Conservation (phyloP, 345 rosid genomes). For the Angophora floribunda region DNA sequence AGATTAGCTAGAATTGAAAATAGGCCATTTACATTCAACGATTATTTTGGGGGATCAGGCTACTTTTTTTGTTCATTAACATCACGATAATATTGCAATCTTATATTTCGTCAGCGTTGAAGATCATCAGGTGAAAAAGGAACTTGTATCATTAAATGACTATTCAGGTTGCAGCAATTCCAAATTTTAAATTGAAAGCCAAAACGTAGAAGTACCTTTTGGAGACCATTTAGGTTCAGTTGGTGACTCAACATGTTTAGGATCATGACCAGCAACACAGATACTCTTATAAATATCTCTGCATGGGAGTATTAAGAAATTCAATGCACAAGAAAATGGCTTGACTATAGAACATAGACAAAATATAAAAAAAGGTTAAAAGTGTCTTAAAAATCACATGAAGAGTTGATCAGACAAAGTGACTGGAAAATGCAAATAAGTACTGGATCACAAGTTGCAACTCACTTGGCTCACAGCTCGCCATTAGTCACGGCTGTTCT, state of each 20-base stretch:
- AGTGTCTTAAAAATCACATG: background rate
- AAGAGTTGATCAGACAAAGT: background rate
- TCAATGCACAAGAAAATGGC: background rate
- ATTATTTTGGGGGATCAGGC: background rate
- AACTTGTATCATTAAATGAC: background rate
- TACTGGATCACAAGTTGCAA: background rate
- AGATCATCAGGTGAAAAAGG: background rate
- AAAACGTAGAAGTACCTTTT: conserved; percentile 32
- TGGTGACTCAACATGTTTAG: conserved; percentile 71
- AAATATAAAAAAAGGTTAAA: background rate
- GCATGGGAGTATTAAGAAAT: conserved; percentile 4
- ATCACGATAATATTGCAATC: background rate
- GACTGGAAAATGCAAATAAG: background rate
- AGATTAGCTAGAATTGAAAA: background rate
- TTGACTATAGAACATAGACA: background rate
- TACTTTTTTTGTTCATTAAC: background rate
- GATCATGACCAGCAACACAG: conserved; percentile 79
- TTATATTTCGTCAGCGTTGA: background rate
- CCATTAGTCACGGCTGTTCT: background rate
- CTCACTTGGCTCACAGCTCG: background rate
- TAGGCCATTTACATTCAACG: background rate
- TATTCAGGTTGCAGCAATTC: background rate
- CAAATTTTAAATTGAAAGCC: background rate
- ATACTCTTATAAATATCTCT: conserved; percentile 51
- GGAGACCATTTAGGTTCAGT: conserved; percentile 97